Base-by-base conservation (phyloP, 345 rosid species). In the Acer saccharum region DNA sequence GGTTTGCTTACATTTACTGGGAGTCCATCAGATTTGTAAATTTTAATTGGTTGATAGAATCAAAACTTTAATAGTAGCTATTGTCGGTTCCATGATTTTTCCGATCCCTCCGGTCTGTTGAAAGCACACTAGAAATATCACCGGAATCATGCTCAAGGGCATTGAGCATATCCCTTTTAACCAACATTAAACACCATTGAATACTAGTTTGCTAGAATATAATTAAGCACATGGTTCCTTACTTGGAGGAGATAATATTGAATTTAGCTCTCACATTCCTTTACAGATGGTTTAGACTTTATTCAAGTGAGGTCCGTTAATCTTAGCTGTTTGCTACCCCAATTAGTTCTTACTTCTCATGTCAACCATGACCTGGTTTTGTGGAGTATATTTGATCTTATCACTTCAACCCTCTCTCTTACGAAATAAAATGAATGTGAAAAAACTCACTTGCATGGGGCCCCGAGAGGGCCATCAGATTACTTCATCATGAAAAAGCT, bases 321-420 rank as follows among this genome's bases (percentile, higher is more conserved):
- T 71, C 67, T 79, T 82, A 74, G 78, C 83, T 72, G 65, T 78
- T 80, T 78, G 72, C 73, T 17, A 35, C 76, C 75, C 75, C 77
- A 67, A 69, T 75, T 41, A 75, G 66, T 17, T 57, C 66, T 32
- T 62, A 25, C 27, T 35, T 68, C 58, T 54, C 35, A 63, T 64
- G 71, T 29, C 81, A 66, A 79, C 84, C 86, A 48, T 80, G 61
- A 62, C 32, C 46, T 75, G n/a, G 72, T 79, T 86, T 74, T 78
- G 88, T 80, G 94, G 96, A 81, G 75, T 86, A 58, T 67, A 85
- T 68, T 72, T 70, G 61, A 66, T 71, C 94, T 88, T 83, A 86
- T 87, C 95, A 23, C 78, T 81, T 84, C 67, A 68, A 61, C 75
- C 52, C 62, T 69, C 21, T 57, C 61, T 20, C 13, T 27, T 48